phyloP scores from a whole-genome alignment of 148 eudicot species.

The Tetragonia tetragonoides region DNA sequence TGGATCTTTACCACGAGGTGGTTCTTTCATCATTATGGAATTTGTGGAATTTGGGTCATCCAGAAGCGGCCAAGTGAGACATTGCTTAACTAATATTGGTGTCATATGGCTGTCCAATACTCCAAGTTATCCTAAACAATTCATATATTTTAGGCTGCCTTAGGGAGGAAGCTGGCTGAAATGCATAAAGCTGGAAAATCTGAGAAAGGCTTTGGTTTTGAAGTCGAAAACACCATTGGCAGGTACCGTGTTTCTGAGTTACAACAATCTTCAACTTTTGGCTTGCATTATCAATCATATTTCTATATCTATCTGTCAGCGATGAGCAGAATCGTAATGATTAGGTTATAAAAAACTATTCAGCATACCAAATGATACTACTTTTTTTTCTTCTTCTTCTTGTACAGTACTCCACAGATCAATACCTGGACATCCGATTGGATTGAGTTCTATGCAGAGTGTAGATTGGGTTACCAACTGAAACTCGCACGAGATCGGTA shows the following conservation, averaged over 20 bases:
- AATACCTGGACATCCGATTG: constrained; percentile 96
- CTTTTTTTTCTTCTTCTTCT: not conserved
- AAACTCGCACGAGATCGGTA: constrained; percentile 73
- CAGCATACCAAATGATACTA: not conserved
- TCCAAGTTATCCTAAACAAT: constrained; percentile 22
- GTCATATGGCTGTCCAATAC: not conserved
- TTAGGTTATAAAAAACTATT: not conserved
- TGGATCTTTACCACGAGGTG: constrained; percentile 79
- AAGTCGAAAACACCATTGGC: constrained; percentile 92
- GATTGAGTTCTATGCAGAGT: constrained; percentile 80
- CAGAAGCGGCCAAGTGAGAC: constrained; percentile 74
- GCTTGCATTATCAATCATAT: not conserved
- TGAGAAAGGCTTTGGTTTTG: constrained; percentile 83
- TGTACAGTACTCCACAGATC: constrained; percentile 84
- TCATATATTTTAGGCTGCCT: constrained; percentile 50
- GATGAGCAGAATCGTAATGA: not conserved
- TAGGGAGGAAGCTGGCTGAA: constrained; percentile 92
- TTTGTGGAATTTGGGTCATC: constrained; percentile 86
- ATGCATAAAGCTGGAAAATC: constrained; percentile 93
- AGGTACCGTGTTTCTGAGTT: constrained; percentile 46
- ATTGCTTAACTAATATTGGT: not conserved
- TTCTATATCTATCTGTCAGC: not conserved
- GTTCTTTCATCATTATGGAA: constrained; percentile 96
- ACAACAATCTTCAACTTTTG: not conserved
- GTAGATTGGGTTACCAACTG: constrained; percentile 88